Evolutionary conservation across 2,329 filamentous ascomycete genomes (phyloP).

Genomic region (Xylaria sp.): DNA sequence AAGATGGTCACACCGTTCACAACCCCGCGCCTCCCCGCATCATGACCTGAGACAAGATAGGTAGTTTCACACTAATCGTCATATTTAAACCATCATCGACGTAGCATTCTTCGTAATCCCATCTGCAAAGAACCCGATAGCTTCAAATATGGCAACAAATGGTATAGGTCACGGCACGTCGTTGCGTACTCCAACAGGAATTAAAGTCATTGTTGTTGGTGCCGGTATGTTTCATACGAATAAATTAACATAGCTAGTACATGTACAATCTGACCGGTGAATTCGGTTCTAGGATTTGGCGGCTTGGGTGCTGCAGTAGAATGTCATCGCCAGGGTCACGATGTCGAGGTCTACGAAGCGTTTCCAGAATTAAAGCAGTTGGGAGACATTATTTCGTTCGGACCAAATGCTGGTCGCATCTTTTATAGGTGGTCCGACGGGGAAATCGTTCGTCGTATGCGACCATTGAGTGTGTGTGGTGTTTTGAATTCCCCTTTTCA

Average conservation of each 20-base stretch:
- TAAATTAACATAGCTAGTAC: not conserved
- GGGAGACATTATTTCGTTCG: conserved; percentile 72
- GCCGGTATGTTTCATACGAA: conserved; percentile 53
- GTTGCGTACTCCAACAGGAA: conserved; percentile 55
- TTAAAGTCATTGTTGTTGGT: conserved; percentile 64
- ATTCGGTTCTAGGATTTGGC: conserved; percentile 61
- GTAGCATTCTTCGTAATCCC: not conserved
- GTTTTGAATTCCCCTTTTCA: not conserved
- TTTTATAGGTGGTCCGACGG: conserved; percentile 68
- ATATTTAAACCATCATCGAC: conserved; percentile 16
- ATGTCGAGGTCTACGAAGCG: conserved; percentile 67
- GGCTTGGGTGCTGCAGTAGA: conserved; percentile 72
- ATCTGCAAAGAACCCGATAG: not conserved
- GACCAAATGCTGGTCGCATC: conserved; percentile 70
- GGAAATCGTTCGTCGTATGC: conserved; percentile 59
- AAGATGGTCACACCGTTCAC: conserved; percentile 5
- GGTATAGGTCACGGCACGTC: conserved; percentile 34
- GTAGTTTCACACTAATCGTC: not conserved
- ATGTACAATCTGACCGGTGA: conserved; percentile 27
- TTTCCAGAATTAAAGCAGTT: conserved; percentile 68
- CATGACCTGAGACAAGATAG: not conserved
- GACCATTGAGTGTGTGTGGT: conserved; percentile 54
- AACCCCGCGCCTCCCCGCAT: conserved; percentile 35
- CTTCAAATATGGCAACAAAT: conserved; percentile 40
- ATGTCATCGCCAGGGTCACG: conserved; percentile 70